These are phyloP conservation scores for Moringa oleifera DNA, from an alignment of 345 rosid genomes.

Conservation along the genomic window DNA sequence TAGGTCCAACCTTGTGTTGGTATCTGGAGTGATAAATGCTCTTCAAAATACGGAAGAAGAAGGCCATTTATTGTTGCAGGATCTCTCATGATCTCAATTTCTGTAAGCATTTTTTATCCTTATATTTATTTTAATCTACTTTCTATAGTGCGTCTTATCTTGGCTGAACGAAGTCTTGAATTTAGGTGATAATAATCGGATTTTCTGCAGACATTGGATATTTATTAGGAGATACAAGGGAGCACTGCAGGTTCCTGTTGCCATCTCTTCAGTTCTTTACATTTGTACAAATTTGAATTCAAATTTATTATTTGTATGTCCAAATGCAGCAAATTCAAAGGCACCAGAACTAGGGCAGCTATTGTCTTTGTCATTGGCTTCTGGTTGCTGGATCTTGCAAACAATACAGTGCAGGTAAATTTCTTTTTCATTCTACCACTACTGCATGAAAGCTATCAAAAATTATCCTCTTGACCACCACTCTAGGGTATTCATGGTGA, in stretches of 20 bases:
- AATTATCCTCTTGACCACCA: neutral
- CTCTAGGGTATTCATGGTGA: neutral
- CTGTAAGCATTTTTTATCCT: slow-evolving; percentile 52
- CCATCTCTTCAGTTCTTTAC: slow-evolving; percentile 16
- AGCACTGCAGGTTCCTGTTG: slow-evolving; percentile 77
- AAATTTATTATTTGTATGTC: slow-evolving; percentile 4
- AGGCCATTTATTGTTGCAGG: slow-evolving; percentile 93
- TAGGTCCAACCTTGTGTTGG: slow-evolving; percentile 99
- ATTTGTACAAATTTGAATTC: neutral
- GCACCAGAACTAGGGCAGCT: slow-evolving; percentile 83
- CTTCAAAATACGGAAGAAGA: slow-evolving; percentile 84
- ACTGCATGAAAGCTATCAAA: neutral
- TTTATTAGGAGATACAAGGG: slow-evolving; percentile 76
- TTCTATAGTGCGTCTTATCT: slow-evolving; percentile 10
- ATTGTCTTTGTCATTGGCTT: slow-evolving; percentile 82
- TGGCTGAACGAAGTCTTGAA: slow-evolving; percentile 56
- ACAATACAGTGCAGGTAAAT: slow-evolving; percentile 89
- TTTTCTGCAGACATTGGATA: slow-evolving; percentile 99
- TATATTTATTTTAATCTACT: slow-evolving; percentile 12
- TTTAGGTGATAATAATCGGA: slow-evolving; percentile 92
- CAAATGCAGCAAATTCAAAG: slow-evolving; percentile 73
- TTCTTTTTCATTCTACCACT: neutral
- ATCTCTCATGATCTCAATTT: slow-evolving; percentile 70
- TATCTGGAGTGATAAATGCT: slow-evolving; percentile 95
- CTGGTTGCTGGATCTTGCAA: slow-evolving; percentile 98